Base-by-base conservation (phyloP, 257 asterid species). In the Solanum virginianum region DNA sequence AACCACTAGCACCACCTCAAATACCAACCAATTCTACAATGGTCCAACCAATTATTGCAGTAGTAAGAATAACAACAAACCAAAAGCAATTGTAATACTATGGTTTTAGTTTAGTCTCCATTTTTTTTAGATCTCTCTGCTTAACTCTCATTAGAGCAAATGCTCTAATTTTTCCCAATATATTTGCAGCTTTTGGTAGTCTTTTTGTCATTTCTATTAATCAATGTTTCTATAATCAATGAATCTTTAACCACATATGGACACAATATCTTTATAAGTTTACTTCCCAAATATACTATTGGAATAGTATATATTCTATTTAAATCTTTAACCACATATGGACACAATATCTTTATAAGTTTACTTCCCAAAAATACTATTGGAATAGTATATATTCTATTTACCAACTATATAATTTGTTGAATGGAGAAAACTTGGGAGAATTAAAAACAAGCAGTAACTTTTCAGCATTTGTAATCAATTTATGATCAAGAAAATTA, bases 401-500 rank as follows among this genome's bases (percentile, higher is more conserved):
- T 51, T 49, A 6, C n/a, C 24, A 2, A 51, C 26, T 24, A 51
- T 51, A 77, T 49, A 45, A 49, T 15, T 51, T 77, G 63, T 49
- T 18, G 60, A 24, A 29, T 77, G 45, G 62, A 77, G 63, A 74
- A 10, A 14, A 51, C 45, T 24, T 49, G 45, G 15, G 45, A 24
- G 63, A 15, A 24, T 75, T 14, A 75, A 75, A 14, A 51, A 45
- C 47, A 51, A 77, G 47, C 10, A 24, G 62, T 77, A 51, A 29
- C 26, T 51, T 77, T 77, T 51, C 16, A 49, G 45, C 82, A 51
- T 77, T 45, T 36, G 20, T 51, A 62, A 24, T 77, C 82, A 26
- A 36, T 36, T 0, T 36, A 36, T 36, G 6, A 36, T 36, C 94
- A 97, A 10, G 98, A 97, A 68, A 90, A 86, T 84, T 98, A 96